Evolutionary conservation across 495 filamentous ascomycete species (phyloP).

Genomic region (Articulospora tetracladia): DNA sequence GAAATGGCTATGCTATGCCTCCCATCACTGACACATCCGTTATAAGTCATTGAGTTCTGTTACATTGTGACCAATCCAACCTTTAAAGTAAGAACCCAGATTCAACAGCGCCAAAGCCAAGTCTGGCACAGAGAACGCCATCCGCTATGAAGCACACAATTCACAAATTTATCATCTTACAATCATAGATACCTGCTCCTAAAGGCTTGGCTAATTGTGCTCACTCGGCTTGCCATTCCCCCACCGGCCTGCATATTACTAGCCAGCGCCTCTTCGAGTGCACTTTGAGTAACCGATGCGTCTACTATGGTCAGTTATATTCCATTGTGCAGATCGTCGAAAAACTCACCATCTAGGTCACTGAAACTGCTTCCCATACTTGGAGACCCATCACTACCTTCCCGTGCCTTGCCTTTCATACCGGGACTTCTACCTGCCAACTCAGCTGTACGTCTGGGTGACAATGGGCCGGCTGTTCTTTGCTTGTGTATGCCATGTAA

Average conservation of each 20-base stretch:
- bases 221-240: slow-evolving; percentile 84
- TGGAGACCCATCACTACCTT: slow-evolving; percentile 80
- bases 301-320: slow-evolving; percentile 44
- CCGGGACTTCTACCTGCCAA: slow-evolving; percentile 53
- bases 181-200: slow-evolving; percentile 26
- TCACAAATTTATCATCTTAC: neutral
- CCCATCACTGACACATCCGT: too few species aligned
- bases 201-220: slow-evolving; percentile 64
- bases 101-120: neutral
- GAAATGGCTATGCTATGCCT: too few species aligned
- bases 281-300: slow-evolving; percentile 89
- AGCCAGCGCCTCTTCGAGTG: slow-evolving; percentile 86
- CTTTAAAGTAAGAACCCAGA: too few species aligned
- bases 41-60: too few species aligned
- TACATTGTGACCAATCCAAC: too few species aligned
- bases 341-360: slow-evolving; percentile 81
- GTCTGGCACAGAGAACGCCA: neutral
- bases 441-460: slow-evolving; percentile 51
- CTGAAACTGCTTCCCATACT: slow-evolving; percentile 99
- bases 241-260: slow-evolving; percentile 84
- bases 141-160: neutral
- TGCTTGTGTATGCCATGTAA: slow-evolving; percentile 6
- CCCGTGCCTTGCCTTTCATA: slow-evolving; percentile 49
- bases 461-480: slow-evolving; percentile 14
- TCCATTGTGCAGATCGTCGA: slow-evolving; percentile 3